Evolutionary conservation across 768 basidiomycete species (phyloP), one percentile per base, ranked within the genome.

Genomic region (Tricholomella constricta): DNA sequence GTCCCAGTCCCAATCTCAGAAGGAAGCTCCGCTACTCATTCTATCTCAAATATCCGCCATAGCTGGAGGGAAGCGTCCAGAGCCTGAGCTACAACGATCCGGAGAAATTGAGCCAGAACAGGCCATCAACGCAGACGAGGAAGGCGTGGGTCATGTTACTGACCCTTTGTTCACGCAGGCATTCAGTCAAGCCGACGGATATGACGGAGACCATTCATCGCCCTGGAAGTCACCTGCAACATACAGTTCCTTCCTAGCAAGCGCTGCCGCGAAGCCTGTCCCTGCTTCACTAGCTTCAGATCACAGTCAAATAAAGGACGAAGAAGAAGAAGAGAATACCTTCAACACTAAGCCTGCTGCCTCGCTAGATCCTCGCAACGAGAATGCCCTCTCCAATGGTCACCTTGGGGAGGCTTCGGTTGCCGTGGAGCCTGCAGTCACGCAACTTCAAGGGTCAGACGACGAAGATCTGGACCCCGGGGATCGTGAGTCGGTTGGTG

Each of bases 1-100:
- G 35, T 60, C 62, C 3, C 68, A 63, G 25, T 65, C 66, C 23
- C 60, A 62, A 34, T 60, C 62, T 2, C 68, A 63, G 32, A 70
- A 27, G 14, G 26, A 43, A 27, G 56, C n/a, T n/a, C n/a, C n/a
- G n/a, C n/a, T n/a, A n/a, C n/a, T 59, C 19, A 25, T 58, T 12
- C 53, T 64, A 4, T 64, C 60, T 2, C 56, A 64, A 45, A 40
- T 63, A 4, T 58, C 61, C 12, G 45, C 34, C 44, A 38, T 60
- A 15, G 25, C 27, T 19, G 37, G 46, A 40, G 36, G 14, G n/a
- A 40, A 36, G 10, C 42, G 32, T 26, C 17, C 41, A 11, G 8
- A 45, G 22, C 3, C 27, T 27, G 19, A 17, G 26, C 20, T 20
- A 27, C 44, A 31, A 31, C 9, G 4, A 3, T 10, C 10, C 3